Percentiles rank a stretch among this genome's conserved stretches.
These are phyloP conservation scores for Chlorella ohadii DNA, from an alignment of 139 green algal genomes.

Conservation along the genomic window DNA sequence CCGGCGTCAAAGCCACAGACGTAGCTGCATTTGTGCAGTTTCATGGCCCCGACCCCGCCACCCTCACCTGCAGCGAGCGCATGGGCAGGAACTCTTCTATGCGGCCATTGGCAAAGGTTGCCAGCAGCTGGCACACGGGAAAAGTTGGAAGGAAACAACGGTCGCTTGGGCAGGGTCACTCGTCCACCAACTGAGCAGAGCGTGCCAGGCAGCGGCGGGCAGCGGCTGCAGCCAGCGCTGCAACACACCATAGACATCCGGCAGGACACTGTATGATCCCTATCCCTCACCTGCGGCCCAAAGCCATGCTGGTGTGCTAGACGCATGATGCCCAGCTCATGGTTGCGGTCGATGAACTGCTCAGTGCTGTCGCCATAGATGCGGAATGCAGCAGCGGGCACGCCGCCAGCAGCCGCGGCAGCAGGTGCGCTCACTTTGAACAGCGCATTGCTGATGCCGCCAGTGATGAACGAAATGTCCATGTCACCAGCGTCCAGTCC, in stretches of 20 bases:
- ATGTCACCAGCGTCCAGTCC: constrained; percentile 17
- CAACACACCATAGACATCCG: too few relatives aligned
- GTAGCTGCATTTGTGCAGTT: too few relatives aligned
- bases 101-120: constrained; percentile 82
- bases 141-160: too few relatives aligned
- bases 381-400: constrained; percentile 76
- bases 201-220: too few relatives aligned
- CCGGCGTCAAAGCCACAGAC: too few relatives aligned
- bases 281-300: constrained; percentile 68
- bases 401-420: background rate
- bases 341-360: constrained; percentile 79
- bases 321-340: constrained; percentile 68
- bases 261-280: too few relatives aligned
- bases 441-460: constrained; percentile 91
- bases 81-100: constrained; percentile 82
- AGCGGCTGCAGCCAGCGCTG: too few relatives aligned
- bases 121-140: constrained; percentile 84
- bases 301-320: constrained; percentile 77
- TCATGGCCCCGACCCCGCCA: too few relatives aligned
- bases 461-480: constrained; percentile 58
- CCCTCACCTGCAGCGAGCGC: constrained; percentile 50
- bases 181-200: too few relatives aligned
- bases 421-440: constrained; percentile 61
- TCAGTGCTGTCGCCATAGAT: constrained; percentile 94
- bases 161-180: too few relatives aligned